Percentiles rank a stretch among this genome's conserved stretches.
Evolutionary conservation across 192 early-diverging fungal species (phyloP).

Genomic region (Umbelopsis ramanniana): DNA sequence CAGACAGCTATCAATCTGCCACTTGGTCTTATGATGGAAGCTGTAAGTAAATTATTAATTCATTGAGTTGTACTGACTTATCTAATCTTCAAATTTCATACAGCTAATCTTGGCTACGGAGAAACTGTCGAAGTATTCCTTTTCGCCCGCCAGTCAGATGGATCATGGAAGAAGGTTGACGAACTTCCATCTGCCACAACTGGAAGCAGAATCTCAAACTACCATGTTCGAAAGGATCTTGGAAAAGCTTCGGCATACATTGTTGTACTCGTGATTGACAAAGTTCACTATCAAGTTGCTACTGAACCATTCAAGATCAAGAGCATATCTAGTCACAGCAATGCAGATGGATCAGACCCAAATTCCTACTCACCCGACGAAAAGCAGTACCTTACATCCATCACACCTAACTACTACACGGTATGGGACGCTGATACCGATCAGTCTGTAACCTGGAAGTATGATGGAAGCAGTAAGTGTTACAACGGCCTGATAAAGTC

Average conservation of each 20-base stretch:
- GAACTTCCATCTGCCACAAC: constrained; percentile 5
- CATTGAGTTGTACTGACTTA: neutral
- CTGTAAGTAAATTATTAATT: neutral
- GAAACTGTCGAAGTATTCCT: neutral
- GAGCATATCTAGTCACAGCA: neutral
- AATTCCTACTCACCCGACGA: neutral
- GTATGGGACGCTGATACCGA: constrained; percentile 12
- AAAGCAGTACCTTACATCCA: neutral
- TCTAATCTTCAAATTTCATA: neutral
- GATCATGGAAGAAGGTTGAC: constrained; percentile 1
- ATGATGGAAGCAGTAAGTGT: constrained; percentile 8
- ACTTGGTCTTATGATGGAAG: constrained; percentile 3
- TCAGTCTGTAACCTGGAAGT: constrained; percentile 15
- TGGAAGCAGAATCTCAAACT: constrained; percentile 11
- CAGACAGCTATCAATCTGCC: constrained; percentile 6
- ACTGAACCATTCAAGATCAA: constrained; percentile 5
- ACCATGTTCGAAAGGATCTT: constrained; percentile 18
- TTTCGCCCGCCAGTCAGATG: neutral
- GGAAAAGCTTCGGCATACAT: neutral
- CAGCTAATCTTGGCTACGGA: neutral
- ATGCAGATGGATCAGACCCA: neutral
- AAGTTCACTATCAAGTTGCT: neutral
- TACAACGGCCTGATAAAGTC: neutral
- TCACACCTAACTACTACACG: neutral
- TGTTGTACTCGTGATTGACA: neutral